Evolutionary conservation across 1,284 basidiomycete species (phyloP), one percentile per base, ranked within the genome.

Genomic region (Irpex sp.): DNA sequence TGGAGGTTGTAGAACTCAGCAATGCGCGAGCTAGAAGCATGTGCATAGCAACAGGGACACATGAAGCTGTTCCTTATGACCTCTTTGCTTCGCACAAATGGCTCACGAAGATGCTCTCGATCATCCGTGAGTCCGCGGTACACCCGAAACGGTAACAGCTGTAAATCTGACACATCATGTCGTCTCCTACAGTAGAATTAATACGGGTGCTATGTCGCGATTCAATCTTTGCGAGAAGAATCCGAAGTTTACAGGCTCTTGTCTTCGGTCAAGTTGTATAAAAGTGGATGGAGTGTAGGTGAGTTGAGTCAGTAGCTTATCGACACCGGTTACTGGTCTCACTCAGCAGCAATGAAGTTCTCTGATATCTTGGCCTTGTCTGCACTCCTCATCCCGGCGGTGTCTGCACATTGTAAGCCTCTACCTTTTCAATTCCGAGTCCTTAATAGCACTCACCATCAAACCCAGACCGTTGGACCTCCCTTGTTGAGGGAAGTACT

Each of bases 381-480:
- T 6, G 4, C 31, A 11, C 17, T 17, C 5, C 31, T 57, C 8
- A 26, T 57, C 15, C 56, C 56, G 15, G n/a, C 56, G 13, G 56
- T 37, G 26, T 37, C 34, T 9, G 56, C 56, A 17, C 56, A 57
- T 31, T 57, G 56, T 57, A n/a, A n/a, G n/a, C n/a, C n/a, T n/a
- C n/a, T n/a, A n/a, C n/a, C n/a, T n/a, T n/a, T n/a, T n/a, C n/a
- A n/a, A n/a, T n/a, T n/a, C n/a, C n/a, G n/a, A n/a, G n/a, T n/a
- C n/a, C 13, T 57, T 8, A 19, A 37, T 31, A 31, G 3, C 9
- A 4, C 34, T 19, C n/a, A 19, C 56, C 19, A 57, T 11, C 15
- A 37, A 9, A 9, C 19, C 7, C 47, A 54, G 51, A 64, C 52
- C 48, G 63, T 13, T 58, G 60, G 60, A 64, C 60, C 31, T 64